A percentile compares a stretch with the other conserved stretches of the same genome.
These are phyloP conservation scores for Seiridium cupressi DNA, from an alignment of 2,329 filamentous ascomycete genomes.

Conservation along the genomic window DNA sequence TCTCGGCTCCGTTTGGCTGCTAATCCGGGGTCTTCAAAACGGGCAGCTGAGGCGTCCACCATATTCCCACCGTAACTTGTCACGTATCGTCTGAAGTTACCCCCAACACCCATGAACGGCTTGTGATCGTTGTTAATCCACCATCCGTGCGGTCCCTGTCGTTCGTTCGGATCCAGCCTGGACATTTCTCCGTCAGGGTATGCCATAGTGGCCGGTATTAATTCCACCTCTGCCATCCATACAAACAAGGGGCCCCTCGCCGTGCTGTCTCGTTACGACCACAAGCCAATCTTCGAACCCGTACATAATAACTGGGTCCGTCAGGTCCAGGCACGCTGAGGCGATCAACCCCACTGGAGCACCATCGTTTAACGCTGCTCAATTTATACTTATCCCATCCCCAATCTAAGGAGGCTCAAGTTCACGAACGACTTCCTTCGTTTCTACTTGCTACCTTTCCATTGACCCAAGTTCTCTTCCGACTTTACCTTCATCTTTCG, in stretches of 20 bases:
- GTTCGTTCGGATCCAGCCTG: constrained; percentile 41
- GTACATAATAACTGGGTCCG: constrained; percentile 41
- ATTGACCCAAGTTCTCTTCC: constrained; percentile 9
- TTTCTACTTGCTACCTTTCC: constrained; percentile 14
- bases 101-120: constrained; percentile 25
- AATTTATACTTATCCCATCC: constrained; percentile 34
- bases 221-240: constrained; percentile 45
- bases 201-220: constrained; percentile 43
- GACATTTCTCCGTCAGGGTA: constrained; percentile 44
- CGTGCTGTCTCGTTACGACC: constrained; percentile 37
- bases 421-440: constrained; percentile 17
- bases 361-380: constrained; percentile 34
- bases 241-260: constrained; percentile 36
- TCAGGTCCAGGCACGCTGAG: constrained; percentile 36
- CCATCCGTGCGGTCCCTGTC: constrained; percentile 39
- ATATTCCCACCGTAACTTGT: constrained; percentile 37
- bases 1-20: constrained; percentile 13
- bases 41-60: constrained; percentile 30
- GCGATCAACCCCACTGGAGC: constrained; percentile 37
- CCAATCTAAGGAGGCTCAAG: constrained; percentile 20
- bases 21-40: constrained; percentile 31
- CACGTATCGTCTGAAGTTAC: constrained; percentile 36
- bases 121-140: constrained; percentile 19
- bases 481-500: constrained; percentile 13
- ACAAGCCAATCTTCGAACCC: constrained; percentile 35